Evolutionary conservation across 192 early-diverging fungal species (phyloP).

Genomic region (Ambispora gerdemannii): DNA sequence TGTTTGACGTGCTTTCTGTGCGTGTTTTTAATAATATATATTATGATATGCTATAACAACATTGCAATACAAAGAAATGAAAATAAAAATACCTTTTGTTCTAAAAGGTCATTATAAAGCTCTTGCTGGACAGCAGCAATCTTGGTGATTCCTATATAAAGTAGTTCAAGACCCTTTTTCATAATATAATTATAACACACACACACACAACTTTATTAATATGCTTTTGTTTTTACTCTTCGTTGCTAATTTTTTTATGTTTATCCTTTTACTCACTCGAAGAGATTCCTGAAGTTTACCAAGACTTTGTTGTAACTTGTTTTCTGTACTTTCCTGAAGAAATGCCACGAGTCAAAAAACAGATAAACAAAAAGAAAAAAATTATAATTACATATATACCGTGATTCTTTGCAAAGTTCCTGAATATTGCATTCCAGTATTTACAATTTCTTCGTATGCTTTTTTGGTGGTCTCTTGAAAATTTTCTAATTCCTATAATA

Average conservation of each 20-base stretch:
- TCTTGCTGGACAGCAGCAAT: background rate
- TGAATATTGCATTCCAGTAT: background rate
- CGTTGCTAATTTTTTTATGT: too few relatives aligned
- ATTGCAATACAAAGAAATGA: background rate
- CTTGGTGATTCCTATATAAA: background rate
- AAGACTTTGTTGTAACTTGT: background rate
- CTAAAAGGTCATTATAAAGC: background rate
- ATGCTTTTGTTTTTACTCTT: too few relatives aligned
- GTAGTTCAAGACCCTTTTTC: background rate
- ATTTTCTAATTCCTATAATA: background rate
- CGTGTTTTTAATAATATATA: background rate
- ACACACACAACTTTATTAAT: too few relatives aligned
- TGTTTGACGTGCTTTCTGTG: background rate
- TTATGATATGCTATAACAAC: background rate
- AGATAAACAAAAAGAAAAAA: background rate
- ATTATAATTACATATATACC: background rate
- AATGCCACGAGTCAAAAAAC: too few relatives aligned
- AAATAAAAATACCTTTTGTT: background rate
- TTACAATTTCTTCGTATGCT: background rate
- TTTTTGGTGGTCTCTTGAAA: background rate
- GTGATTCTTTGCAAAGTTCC: background rate
- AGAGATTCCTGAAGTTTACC: background rate
- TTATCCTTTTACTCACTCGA: background rate
- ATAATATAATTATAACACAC: too few relatives aligned
- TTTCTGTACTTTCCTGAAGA: background rate